These are phyloP conservation scores for Gentiana straminea DNA, from an alignment of 257 asterid genomes.

Conservation along the genomic window DNA sequence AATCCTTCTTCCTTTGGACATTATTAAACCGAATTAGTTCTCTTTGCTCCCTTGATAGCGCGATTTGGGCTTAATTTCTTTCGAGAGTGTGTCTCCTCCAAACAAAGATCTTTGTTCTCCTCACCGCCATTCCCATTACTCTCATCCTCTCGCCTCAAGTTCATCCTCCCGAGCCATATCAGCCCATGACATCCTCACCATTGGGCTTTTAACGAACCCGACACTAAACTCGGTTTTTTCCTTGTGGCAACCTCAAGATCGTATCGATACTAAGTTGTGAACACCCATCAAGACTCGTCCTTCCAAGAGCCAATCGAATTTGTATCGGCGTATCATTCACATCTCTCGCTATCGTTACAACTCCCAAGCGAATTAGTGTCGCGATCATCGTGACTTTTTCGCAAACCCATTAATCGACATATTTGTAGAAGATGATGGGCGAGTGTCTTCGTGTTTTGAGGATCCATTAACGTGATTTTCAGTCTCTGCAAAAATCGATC, in stretches of 20 bases:
- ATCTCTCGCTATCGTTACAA: slow-evolving; percentile 32
- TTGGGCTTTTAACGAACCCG: slow-evolving; percentile 25
- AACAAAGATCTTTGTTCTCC: slow-evolving; percentile 21
- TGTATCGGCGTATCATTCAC: slow-evolving; percentile 43
- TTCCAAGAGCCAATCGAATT: slow-evolving; percentile 67
- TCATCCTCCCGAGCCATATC: slow-evolving; percentile 95
- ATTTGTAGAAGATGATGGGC: slow-evolving; percentile 11
- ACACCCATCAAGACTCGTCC: slow-evolving; percentile 50
- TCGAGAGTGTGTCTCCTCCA: slow-evolving; percentile 14
- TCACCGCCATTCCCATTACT: slow-evolving; percentile 4
- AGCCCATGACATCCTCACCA: slow-evolving; percentile 76
- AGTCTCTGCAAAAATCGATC: slow-evolving; percentile 11
- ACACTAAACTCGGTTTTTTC: slow-evolving; percentile 19
- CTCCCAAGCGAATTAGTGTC: slow-evolving; percentile 38
- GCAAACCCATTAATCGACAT: slow-evolving; percentile 19
- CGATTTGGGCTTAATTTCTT: slow-evolving; percentile 35
- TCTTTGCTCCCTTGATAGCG: slow-evolving; percentile 31
- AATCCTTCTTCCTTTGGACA: slow-evolving; percentile 31
- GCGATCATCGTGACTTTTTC: slow-evolving; percentile 29
- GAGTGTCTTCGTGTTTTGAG: slow-evolving; percentile 16
- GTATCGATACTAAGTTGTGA: too few relatives aligned
- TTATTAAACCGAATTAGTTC: slow-evolving; percentile 27
- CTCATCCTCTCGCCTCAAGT: slow-evolving; percentile 32
- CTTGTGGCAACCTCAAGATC: slow-evolving; percentile 21
- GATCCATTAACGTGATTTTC: slow-evolving; percentile 14